Conservation (phyloP, 768 basidiomycete genomes). For the Leccinum subgranulosum region DNA sequence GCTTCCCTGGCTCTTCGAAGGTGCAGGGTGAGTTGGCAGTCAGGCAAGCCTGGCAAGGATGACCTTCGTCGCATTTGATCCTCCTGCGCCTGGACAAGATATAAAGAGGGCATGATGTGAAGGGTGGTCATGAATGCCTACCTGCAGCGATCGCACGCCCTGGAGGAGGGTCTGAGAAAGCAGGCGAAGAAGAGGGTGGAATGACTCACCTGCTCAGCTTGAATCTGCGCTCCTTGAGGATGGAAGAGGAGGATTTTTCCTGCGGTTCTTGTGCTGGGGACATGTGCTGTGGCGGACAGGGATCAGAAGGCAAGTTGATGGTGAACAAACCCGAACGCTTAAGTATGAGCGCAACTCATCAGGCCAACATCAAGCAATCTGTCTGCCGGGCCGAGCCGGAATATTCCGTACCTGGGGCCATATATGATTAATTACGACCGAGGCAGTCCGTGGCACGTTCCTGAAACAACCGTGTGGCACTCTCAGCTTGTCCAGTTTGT, state of each 20-base stretch:
- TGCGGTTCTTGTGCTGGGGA: slow-evolving; percentile 34
- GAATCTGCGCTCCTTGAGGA: slow-evolving; percentile 79
- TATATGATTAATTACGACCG: slow-evolving; percentile 14
- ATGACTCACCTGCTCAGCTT: slow-evolving; percentile 74
- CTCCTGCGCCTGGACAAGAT: slow-evolving; percentile 56
- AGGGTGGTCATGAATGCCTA: slow-evolving; percentile 38
- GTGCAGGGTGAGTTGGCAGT: slow-evolving; percentile 80
- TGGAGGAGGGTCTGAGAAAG: slow-evolving; percentile 29
- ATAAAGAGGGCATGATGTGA: not conserved
- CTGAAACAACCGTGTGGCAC: slow-evolving; percentile 27
- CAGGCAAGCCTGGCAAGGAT: slow-evolving; percentile 86
- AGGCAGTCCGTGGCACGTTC: slow-evolving; percentile 15
- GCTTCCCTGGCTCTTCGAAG: slow-evolving; percentile 84
- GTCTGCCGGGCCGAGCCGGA: slow-evolving; percentile 28
- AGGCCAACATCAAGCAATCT: slow-evolving; percentile 2
- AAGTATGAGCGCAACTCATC: slow-evolving; percentile 25
- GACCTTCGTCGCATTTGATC: slow-evolving; percentile 87
- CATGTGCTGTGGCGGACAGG: slow-evolving; percentile 22
- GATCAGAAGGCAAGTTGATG: not conserved
- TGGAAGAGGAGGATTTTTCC: slow-evolving; percentile 45
- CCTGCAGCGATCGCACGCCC: slow-evolving; percentile 91
- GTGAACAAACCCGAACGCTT: slow-evolving; percentile 16
- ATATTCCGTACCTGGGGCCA: slow-evolving; percentile 19
- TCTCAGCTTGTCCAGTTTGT: slow-evolving; percentile 2
- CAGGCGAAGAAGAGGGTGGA: not conserved